Evolutionary conservation across 345 rosid genomes (phyloP).

Genomic region (Salix arbutifolia): DNA sequence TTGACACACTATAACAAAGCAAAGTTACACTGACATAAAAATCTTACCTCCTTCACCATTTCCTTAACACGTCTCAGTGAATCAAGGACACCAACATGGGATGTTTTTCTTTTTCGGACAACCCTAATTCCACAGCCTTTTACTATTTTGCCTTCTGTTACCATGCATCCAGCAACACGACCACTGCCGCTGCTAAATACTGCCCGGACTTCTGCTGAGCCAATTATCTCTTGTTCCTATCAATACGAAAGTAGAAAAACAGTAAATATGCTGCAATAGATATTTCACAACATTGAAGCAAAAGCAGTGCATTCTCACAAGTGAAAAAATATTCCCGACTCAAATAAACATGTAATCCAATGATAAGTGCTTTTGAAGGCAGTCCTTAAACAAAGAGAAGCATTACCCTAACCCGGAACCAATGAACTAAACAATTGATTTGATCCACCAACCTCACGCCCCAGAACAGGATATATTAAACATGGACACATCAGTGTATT

Average conservation of each 20-base stretch:
- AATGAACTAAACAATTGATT: background rate
- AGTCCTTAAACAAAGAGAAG: background rate
- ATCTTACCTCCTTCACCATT: conserved; percentile 78
- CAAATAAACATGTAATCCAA: background rate
- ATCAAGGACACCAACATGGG: conserved; percentile 69
- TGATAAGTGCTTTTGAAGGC: background rate
- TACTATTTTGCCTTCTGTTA: conserved; percentile 76
- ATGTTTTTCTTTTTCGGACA: conserved; percentile 55
- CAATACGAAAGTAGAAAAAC: conserved; percentile 23
- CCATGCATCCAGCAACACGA: conserved; percentile 98
- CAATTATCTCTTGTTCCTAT: conserved; percentile 80
- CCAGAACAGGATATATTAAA: background rate
- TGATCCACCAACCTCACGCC: background rate
- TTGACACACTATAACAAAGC: background rate
- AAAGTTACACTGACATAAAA: background rate
- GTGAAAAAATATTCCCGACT: background rate
- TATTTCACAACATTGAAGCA: background rate
- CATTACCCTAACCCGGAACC: background rate
- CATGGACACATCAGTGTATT: background rate
- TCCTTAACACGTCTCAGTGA: conserved; percentile 91
- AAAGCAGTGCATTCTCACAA: background rate
- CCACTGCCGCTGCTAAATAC: conserved; percentile 96
- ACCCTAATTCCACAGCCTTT: conserved; percentile 86
- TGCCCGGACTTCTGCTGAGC: conserved; percentile 84
- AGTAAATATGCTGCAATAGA: conserved; percentile 12